Percentiles rank a stretch among this genome's conserved stretches.
Evolutionary conservation across 1,284 basidiomycete genomes (phyloP).

Genomic region (Boletus holoroseus): DNA sequence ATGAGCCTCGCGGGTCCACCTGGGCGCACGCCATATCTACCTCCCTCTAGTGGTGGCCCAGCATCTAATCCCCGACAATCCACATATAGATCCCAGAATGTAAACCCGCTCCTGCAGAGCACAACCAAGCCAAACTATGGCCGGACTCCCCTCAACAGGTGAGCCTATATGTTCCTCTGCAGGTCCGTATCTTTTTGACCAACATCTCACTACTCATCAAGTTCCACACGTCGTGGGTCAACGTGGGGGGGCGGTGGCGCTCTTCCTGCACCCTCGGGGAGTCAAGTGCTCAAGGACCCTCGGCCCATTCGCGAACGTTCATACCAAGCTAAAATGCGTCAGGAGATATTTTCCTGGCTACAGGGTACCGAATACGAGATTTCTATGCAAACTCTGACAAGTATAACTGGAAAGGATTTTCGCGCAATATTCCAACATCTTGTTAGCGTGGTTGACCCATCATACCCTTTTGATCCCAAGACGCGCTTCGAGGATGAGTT

Average conservation of each 20-base stretch:
- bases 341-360: constrained; percentile 69
- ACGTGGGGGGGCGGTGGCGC: constrained; percentile 50
- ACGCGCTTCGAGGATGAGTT: constrained; percentile 78
- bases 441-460: constrained; percentile 66
- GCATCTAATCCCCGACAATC: constrained; percentile 59
- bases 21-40: constrained; percentile 49
- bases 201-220: constrained; percentile 26
- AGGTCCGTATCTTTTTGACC: constrained; percentile 2
- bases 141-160: constrained; percentile 71
- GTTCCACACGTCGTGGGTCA: constrained; percentile 63
- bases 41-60: constrained; percentile 37
- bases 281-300: constrained; percentile 58
- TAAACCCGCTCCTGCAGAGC: constrained; percentile 64
- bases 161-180: constrained; percentile 27
- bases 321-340: constrained; percentile 69
- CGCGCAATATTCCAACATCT: constrained; percentile 76
- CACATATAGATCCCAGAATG: constrained; percentile 58
- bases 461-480: constrained; percentile 51
- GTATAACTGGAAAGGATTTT: constrained; percentile 79
- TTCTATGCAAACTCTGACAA: constrained; percentile 57
- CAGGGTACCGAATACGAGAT: constrained; percentile 60
- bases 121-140: constrained; percentile 62
- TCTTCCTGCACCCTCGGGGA: constrained; percentile 43
- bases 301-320: constrained; percentile 68
- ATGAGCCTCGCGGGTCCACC: constrained; percentile 69